These are phyloP conservation scores for Cercospora beticola DNA, from an alignment of 2,329 filamentous ascomycete species.

Conservation along the genomic window DNA sequence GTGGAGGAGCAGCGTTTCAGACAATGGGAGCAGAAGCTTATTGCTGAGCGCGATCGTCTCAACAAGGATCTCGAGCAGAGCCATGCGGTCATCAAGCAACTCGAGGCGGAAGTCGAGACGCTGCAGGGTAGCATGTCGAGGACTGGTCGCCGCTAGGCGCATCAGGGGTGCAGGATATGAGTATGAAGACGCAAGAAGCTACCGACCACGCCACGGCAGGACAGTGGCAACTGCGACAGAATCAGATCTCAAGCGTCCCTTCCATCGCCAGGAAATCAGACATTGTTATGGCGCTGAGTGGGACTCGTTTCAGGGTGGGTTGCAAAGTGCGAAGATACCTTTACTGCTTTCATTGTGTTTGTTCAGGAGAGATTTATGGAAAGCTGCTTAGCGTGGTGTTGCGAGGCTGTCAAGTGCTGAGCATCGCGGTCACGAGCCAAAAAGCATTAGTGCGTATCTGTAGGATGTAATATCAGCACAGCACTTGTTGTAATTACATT, in stretches of 20 bases:
- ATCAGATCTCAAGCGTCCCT: conserved; percentile 14
- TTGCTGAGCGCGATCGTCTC: conserved; percentile 94
- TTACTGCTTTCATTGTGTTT: conserved; percentile 31
- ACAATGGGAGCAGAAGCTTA: conserved; percentile 99
- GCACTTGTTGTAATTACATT: conserved; percentile 1
- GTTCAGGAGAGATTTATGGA: conserved; percentile 14
- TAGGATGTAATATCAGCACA: conserved; percentile 20
- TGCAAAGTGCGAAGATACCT: conserved; percentile 29
- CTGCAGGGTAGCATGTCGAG: conserved; percentile 63
- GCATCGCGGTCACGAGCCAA: conserved; percentile 20
- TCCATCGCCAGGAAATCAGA: conserved; percentile 10
- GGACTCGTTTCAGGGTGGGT: conserved; percentile 14
- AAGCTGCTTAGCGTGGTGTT: conserved; percentile 22
- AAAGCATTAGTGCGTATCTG: conserved; percentile 19
- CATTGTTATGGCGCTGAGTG: conserved; percentile 19
- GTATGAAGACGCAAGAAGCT: conserved; percentile 7
- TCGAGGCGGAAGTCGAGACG: conserved; percentile 87
- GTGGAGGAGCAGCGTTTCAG: conserved; percentile 99
- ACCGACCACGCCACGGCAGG: conserved; percentile 21
- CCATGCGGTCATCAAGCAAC: conserved; percentile 84
- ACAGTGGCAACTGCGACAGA: conserved; percentile 24
- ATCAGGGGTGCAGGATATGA: background rate
- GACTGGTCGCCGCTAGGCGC: conserved; percentile 35
- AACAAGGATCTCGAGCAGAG: conserved; percentile 99
- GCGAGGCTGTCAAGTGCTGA: conserved; percentile 24